Evolutionary conservation across 1,139 yeast genomes (phyloP), one percentile per base, ranked within the genome.

Genomic region (Yamadazyma siamensis): DNA sequence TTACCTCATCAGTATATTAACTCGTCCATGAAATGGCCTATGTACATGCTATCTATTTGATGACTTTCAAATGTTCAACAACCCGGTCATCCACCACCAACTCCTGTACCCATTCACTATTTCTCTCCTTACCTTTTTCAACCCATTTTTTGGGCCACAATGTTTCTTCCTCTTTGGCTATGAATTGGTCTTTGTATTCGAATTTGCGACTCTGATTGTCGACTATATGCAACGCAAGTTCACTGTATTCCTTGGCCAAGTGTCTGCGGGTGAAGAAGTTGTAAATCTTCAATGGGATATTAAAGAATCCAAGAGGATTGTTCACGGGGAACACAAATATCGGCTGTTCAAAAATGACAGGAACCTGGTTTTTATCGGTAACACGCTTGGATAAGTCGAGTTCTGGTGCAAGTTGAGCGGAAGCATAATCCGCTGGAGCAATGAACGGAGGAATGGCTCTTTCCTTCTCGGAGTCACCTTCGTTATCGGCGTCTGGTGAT

Each of bases 101-200:
- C 14, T 83, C 91, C 52, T 80, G 80, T 33, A 83, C 80, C 98
- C 98, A 91, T 54, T 89, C 97, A 38, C 94, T 82, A 25, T 74
- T 63, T 47, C 77, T 80, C 34, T 76, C 82, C 29, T 60, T 52
- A 12, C 95, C 95, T 40, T 67, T 71, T 40, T 76, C 71, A 25
- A 85, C 83, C 95, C 96, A 94, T 39, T 74, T 71, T 39, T 65
- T 63, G 14, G 97, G 96, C 99, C 99, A 94, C 44, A 87, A 94
- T 12, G 59, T 52, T 52, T 91, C 97, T 54, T 94, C 98, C 25
- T 66, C 77, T 22, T 59, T 56, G 7, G 80, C 83, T 45, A 72
- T 56, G 23, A 66, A 61, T 24, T 73, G 57, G 46, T 86, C 94
- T 28, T 65, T 63, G 30, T 53, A 51, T 31, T 65, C 70, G 47